These are phyloP conservation scores for Talaromyces liani DNA, from an alignment of 495 filamentous ascomycete species.

Conservation along the genomic window DNA sequence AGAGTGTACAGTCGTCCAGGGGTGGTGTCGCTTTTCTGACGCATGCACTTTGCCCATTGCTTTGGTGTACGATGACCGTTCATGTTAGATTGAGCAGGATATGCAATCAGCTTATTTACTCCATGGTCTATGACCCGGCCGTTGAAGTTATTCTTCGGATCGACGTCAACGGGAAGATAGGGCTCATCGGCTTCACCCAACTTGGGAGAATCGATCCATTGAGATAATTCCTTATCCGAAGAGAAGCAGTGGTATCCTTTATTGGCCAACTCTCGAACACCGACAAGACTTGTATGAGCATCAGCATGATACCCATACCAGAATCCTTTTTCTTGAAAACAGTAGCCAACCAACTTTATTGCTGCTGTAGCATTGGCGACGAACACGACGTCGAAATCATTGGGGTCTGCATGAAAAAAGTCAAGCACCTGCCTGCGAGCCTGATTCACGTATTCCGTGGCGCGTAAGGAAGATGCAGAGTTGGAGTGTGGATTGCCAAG, in stretches of 20 bases:
- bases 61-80: conserved; percentile 62
- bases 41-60: conserved; percentile 48
- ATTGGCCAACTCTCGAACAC: conserved; percentile 54
- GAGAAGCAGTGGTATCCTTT: conserved; percentile 51
- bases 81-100: conserved; percentile 76
- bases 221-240: conserved; percentile 57
- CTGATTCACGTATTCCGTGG: conserved; percentile 52
- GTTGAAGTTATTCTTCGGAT: background rate
- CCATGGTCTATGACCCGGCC: conserved; percentile 2
- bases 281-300: conserved; percentile 67
- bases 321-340: conserved; percentile 48
- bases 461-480: conserved; percentile 54
- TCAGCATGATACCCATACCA: conserved; percentile 73
- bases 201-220: conserved; percentile 44
- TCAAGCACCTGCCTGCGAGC: conserved; percentile 49
- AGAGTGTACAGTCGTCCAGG: conserved; percentile 53
- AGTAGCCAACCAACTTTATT: conserved; percentile 63
- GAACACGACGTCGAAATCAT: conserved; percentile 62
- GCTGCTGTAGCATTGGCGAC: conserved; percentile 62
- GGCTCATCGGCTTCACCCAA: background rate
- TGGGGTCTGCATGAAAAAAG: conserved; percentile 56
- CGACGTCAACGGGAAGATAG: conserved; percentile 17
- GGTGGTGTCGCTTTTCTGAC: conserved; percentile 28
- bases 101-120: conserved; percentile 57
- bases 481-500: conserved; percentile 73